Conservation (phyloP, 805 yeast genomes). For the Yamadazyma sp. region DNA sequence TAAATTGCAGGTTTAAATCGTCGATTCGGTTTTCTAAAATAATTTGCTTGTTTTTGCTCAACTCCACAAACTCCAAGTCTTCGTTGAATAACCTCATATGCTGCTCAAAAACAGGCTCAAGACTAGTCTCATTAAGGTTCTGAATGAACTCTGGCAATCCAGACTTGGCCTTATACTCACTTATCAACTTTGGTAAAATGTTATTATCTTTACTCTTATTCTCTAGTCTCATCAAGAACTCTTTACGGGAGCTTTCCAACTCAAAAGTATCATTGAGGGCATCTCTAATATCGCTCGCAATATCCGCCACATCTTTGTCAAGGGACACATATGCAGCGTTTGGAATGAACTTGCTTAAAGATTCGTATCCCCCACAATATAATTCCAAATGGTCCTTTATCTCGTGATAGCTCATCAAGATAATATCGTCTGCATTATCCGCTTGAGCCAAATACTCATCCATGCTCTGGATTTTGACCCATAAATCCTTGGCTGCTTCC, state of each 20-base stretch:
- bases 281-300: constrained; percentile 38
- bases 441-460: constrained; percentile 57
- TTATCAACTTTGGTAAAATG: constrained; percentile 53
- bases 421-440: constrained; percentile 55
- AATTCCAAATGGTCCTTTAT: constrained; percentile 47
- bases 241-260: constrained; percentile 37
- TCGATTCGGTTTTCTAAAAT: constrained; percentile 40
- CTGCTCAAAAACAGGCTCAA: constrained; percentile 38
- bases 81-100: constrained; percentile 48
- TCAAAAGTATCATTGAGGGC: constrained; percentile 27
- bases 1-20: constrained; percentile 27
- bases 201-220: constrained; percentile 47
- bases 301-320: constrained; percentile 29
- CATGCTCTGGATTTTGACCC: constrained; percentile 44
- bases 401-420: constrained; percentile 46
- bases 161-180: constrained; percentile 37
- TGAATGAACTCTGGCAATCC: constrained; percentile 9
- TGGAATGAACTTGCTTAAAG: constrained; percentile 40
- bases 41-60: constrained; percentile 31
- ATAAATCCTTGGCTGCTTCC: constrained; percentile 41
- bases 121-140: constrained; percentile 26
- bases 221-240: constrained; percentile 42
- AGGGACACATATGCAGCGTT: constrained; percentile 32
- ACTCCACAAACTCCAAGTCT: constrained; percentile 50
- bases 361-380: constrained; percentile 41